Evolutionary conservation across 2,329 filamentous ascomycete species (phyloP).

Genomic region (Truncatella angustata): DNA sequence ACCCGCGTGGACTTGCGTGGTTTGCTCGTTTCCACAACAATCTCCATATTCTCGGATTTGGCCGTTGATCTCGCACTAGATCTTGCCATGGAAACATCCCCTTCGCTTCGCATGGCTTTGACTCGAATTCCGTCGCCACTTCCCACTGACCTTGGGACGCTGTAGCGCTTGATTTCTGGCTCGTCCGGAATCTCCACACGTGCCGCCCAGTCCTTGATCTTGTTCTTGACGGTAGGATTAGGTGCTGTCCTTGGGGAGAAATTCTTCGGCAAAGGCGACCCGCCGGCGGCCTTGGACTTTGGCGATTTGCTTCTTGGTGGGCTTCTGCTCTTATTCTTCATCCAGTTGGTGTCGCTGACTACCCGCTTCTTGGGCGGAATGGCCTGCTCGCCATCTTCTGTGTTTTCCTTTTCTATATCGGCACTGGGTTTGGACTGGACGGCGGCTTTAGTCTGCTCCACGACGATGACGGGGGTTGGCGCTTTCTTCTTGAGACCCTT

Average conservation of each 20-base stretch:
- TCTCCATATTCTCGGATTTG: slow-evolving; percentile 19
- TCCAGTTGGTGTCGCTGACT: slow-evolving; percentile 91
- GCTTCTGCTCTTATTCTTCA: slow-evolving; percentile 55
- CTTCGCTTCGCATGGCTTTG: slow-evolving; percentile 21
- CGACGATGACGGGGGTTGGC: slow-evolving; percentile 27
- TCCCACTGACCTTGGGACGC: slow-evolving; percentile 34
- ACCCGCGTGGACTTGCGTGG: slow-evolving; percentile 20
- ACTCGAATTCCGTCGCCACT: slow-evolving; percentile 41
- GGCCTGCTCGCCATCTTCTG: slow-evolving; percentile 42
- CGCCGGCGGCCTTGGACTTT: slow-evolving; percentile 31
- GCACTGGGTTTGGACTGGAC: slow-evolving; percentile 24
- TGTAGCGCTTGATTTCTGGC: slow-evolving; percentile 33
- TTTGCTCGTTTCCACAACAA: slow-evolving; percentile 17
- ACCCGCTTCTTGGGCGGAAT: slow-evolving; percentile 84
- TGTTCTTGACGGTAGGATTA: slow-evolving; percentile 56
- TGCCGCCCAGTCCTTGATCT: slow-evolving; percentile 61
- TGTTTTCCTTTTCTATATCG: slow-evolving; percentile 30
- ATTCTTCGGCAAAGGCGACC: slow-evolving; percentile 53
- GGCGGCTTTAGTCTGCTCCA: slow-evolving; percentile 26
- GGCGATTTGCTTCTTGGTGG: slow-evolving; percentile 41
- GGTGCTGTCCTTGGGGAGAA: slow-evolving; percentile 52
- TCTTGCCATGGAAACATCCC: slow-evolving; percentile 12
- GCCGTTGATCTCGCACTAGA: slow-evolving; percentile 17
- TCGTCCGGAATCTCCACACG: slow-evolving; percentile 50
- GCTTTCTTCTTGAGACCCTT: slow-evolving; percentile 44